Evolutionary conservation across 768 basidiomycete genomes (phyloP).

Genomic region (Leccinum rimulosum): DNA sequence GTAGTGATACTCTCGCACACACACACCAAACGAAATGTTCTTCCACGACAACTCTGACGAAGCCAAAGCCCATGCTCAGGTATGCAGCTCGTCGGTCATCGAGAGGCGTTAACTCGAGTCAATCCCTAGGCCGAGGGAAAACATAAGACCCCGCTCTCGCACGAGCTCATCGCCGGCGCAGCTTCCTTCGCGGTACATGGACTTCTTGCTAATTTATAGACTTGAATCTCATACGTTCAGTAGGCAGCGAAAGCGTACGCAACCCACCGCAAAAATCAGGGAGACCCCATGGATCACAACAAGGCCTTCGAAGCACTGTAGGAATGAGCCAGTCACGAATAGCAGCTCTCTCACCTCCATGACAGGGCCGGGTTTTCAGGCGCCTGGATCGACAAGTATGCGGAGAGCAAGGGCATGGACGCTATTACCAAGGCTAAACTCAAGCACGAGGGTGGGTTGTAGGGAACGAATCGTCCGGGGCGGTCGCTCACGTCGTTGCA

Average conservation of each 20-base stretch:
- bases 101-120: background rate
- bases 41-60: conserved; percentile 25
- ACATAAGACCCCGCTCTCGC: conserved; percentile 24
- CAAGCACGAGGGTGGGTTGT: conserved; percentile 23
- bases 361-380: conserved; percentile 27
- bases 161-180: conserved; percentile 29
- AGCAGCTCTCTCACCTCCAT: background rate
- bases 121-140: conserved; percentile 12
- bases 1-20: background rate
- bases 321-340: background rate
- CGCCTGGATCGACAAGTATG: conserved; percentile 25
- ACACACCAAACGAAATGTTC: conserved; percentile 17
- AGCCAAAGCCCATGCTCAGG: conserved; percentile 21
- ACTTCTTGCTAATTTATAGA: background rate
- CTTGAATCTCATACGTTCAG: background rate
- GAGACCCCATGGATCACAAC: conserved; percentile 24
- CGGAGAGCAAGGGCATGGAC: conserved; percentile 27
- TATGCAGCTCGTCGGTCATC: background rate
- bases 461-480: too few species aligned
- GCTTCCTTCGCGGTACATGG: conserved; percentile 26
- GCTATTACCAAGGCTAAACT: conserved; percentile 10
- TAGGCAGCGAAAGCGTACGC: conserved; percentile 33
- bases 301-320: conserved; percentile 23
- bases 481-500: conserved; percentile 8
- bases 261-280: conserved; percentile 15